Evolutionary conservation across 495 filamentous ascomycete species (phyloP).

Genomic region (Penicillium cinerascens): DNA sequence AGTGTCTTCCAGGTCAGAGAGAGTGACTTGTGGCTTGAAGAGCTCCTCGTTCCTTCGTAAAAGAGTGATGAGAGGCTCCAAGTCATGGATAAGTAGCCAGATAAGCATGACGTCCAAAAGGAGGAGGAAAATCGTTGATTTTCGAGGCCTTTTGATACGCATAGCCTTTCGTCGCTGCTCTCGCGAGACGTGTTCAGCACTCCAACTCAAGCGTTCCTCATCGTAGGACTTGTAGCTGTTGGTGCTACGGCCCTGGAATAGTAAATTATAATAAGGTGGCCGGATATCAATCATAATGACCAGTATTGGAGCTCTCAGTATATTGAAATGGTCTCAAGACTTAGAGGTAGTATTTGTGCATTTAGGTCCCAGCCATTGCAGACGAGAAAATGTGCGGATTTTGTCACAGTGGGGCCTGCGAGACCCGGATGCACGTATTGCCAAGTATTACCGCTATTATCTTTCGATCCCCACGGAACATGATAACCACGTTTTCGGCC

Average conservation of each 20-base stretch:
- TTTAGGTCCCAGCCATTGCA: not conserved
- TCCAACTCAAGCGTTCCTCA: not conserved
- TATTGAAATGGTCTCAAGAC: too few species aligned
- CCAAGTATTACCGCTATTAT: not conserved
- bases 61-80: not conserved
- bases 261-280: not conserved
- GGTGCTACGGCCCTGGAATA: not conserved
- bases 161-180: not conserved
- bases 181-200: too few species aligned
- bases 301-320: too few species aligned
- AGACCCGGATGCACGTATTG: not conserved
- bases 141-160: not conserved
- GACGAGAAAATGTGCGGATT: not conserved
- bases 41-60: not conserved
- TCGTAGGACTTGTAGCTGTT: not conserved
- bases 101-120: not conserved
- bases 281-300: not conserved
- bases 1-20: not conserved
- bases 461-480: not conserved
- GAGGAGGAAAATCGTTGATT: not conserved
- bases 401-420: not conserved
- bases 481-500: not conserved
- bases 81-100: not conserved
- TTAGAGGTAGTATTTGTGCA: too few species aligned
- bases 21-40: not conserved